A percentile compares a stretch with the other conserved stretches of the same genome.
phyloP scores from a whole-genome alignment of 257 asterid species.

The Craterostigma plantagineum region DNA sequence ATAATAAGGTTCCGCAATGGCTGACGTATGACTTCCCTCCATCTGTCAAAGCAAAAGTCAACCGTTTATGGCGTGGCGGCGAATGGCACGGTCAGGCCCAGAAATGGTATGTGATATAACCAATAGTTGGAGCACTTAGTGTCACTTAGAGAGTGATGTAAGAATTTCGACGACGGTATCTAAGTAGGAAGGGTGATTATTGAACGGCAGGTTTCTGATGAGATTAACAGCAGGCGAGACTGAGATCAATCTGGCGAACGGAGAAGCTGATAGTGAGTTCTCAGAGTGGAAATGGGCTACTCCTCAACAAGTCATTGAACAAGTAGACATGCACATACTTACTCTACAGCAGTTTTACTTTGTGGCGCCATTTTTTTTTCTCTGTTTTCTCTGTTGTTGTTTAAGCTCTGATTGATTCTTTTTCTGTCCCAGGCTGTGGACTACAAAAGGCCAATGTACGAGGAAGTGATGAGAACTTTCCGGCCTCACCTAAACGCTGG shows the following conservation, averaged over 20 bases:
- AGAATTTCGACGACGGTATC: no score
- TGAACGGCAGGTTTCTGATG: constrained; percentile 61
- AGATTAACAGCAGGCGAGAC: constrained; percentile 54
- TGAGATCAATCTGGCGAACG: constrained; percentile 61
- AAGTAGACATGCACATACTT: no score
- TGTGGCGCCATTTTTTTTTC: no score
- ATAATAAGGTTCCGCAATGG: constrained; percentile 77
- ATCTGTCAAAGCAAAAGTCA: constrained; percentile 89
- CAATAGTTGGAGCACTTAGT: no score
- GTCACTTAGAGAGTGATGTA: no score
- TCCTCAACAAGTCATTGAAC: constrained; percentile 82
- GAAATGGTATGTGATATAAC: no score
- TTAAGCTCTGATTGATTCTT: no score
- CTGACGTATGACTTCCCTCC: constrained; percentile 92
- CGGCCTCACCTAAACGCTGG: constrained; percentile 29
- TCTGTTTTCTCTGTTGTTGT: no score
- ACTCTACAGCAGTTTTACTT: no score
- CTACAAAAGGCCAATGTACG: constrained; percentile 92
- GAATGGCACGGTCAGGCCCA: constrained; percentile 99
- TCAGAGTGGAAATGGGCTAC: constrained; percentile 96
- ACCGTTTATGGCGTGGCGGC: constrained; percentile 84
- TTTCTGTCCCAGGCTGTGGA: constrained; percentile 52
- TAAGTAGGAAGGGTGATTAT: no score
- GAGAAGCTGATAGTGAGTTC: constrained; percentile 81
- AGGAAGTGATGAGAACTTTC: constrained; percentile 67